These are phyloP conservation scores for Xylaria intraflava DNA, from an alignment of 495 filamentous ascomycete genomes.

Conservation along the genomic window DNA sequence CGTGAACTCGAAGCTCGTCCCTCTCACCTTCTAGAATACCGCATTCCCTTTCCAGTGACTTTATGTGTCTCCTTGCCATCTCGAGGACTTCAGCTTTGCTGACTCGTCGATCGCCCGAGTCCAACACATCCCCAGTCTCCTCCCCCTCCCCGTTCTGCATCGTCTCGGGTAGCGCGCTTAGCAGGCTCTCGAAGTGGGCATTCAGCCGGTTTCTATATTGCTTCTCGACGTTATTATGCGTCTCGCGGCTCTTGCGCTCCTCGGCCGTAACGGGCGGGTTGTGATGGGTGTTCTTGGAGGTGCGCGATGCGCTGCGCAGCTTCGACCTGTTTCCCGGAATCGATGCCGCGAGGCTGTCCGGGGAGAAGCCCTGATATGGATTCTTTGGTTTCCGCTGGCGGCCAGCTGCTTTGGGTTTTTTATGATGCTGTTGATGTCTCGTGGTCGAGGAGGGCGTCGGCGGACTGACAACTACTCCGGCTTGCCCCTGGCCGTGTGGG, in stretches of 20 bases:
- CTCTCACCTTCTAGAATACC: constrained; percentile 30
- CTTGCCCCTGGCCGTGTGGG: constrained; percentile 16
- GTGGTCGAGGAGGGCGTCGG: constrained; percentile 13
- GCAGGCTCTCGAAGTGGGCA: constrained; percentile 38
- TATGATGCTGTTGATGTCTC: constrained; percentile 6
- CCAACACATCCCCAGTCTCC: constrained; percentile 20
- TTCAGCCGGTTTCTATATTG: constrained; percentile 45
- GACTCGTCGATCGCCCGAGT: constrained; percentile 31
- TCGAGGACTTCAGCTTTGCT: constrained; percentile 44
- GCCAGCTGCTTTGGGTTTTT: constrained; percentile 11
- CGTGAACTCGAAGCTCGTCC: constrained; percentile 25
- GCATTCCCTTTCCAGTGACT: constrained; percentile 32
- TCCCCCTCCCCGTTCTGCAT: constrained; percentile 22
- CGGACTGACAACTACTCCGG: constrained; percentile 14
- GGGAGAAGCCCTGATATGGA: constrained; percentile 15
- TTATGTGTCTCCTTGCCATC: constrained; percentile 38
- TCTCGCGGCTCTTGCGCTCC: constrained; percentile 36
- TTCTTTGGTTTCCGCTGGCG: constrained; percentile 17
- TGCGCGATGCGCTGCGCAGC: constrained; percentile 37
- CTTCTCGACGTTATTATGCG: constrained; percentile 44
- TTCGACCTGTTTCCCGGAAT: constrained; percentile 13
- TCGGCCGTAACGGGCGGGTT: constrained; percentile 29
- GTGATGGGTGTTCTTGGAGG: constrained; percentile 33
- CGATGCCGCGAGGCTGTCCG: constrained; percentile 17
- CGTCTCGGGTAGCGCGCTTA: constrained; percentile 35